Conservation (phyloP, 2,329 filamentous ascomycete species). For the Fusarium sp. region DNA sequence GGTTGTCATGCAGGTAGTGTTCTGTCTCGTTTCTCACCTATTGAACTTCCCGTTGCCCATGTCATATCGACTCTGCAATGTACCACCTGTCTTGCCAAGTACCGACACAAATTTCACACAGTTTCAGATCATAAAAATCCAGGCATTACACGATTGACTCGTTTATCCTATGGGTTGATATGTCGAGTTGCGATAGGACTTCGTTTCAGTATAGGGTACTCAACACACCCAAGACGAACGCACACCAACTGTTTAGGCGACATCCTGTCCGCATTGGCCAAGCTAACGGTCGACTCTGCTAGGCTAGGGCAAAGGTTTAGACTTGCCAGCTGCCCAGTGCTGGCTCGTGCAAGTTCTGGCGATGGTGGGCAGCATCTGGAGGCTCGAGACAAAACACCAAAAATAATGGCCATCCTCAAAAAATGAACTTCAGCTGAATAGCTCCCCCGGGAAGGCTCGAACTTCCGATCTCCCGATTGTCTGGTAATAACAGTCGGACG, state of each 20-base stretch:
- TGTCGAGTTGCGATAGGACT: not conserved
- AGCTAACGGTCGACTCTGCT: not conserved
- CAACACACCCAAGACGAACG: not conserved
- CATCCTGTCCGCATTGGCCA: not conserved
- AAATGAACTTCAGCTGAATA: not conserved
- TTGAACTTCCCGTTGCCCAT: not conserved
- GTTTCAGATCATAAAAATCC: accelerated
- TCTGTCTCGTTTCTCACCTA: accelerated
- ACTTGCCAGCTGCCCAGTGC: not conserved
- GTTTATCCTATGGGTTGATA: not conserved
- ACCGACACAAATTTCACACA: not conserved
- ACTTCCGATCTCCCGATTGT: conserved; percentile 47
- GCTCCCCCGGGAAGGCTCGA: conserved; percentile 47
- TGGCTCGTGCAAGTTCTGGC: not conserved
- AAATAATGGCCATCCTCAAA: not conserved
- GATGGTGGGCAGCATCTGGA: not conserved
- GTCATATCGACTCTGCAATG: not conserved
- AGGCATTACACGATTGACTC: not conserved
- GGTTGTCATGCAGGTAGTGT: not conserved
- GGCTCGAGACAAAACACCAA: not conserved
- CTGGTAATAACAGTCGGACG: conserved; percentile 65
- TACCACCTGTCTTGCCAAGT: not conserved
- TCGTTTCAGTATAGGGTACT: not conserved
- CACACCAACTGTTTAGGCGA: not conserved
- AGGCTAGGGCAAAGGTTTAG: not conserved